Percentiles rank a stretch among this genome's conserved stretches.
Conservation (phyloP, 352 stramenopile species). For the Phytopythium chamaehyphon region DNA sequence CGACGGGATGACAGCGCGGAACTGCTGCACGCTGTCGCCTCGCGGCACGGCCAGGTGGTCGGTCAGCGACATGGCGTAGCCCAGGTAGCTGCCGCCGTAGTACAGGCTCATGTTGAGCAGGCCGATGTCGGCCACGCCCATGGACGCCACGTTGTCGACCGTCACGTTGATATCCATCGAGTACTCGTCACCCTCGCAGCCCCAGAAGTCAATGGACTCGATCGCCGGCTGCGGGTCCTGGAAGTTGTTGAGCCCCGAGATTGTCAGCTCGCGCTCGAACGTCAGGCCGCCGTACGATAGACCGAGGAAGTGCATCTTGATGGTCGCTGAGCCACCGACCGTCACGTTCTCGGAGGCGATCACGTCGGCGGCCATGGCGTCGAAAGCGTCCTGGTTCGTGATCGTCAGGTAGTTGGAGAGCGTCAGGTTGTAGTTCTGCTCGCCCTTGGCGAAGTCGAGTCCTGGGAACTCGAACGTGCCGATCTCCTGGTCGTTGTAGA, state of each 20-base stretch:
- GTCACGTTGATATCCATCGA: conserved; percentile 63
- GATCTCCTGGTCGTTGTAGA: conserved; percentile 40
- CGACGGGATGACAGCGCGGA: conserved; percentile 39
- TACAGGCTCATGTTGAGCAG: conserved; percentile 68
- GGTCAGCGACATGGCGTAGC: conserved; percentile 45
- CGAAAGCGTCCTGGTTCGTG: conserved; percentile 39
- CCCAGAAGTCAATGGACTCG: conserved; percentile 49
- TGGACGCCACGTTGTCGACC: conserved; percentile 36
- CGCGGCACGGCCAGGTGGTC: conserved; percentile 42
- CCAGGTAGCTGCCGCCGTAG: conserved; percentile 54
- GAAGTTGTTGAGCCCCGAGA: conserved; percentile 59
- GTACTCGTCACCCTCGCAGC: conserved; percentile 35
- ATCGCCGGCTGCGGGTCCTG: conserved; percentile 31
- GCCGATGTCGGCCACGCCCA: conserved; percentile 57
- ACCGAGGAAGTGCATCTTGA: conserved; percentile 44
- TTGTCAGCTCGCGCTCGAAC: conserved; percentile 36
- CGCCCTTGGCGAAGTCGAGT: conserved; percentile 44
- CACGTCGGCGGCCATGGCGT: conserved; percentile 30
- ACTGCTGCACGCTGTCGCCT: conserved; percentile 42
- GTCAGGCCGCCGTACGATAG: conserved; percentile 44
- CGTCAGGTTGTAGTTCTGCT: conserved; percentile 52
- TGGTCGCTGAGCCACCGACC: conserved; percentile 24
- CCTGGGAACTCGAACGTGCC: conserved; percentile 41
- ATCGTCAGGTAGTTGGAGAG: conserved; percentile 30
- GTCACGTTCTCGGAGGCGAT: conserved; percentile 31